Evolutionary conservation across 495 filamentous ascomycete genomes (phyloP), one percentile per base, ranked within the genome.

Genomic region (Chaetomium cochliodes): DNA sequence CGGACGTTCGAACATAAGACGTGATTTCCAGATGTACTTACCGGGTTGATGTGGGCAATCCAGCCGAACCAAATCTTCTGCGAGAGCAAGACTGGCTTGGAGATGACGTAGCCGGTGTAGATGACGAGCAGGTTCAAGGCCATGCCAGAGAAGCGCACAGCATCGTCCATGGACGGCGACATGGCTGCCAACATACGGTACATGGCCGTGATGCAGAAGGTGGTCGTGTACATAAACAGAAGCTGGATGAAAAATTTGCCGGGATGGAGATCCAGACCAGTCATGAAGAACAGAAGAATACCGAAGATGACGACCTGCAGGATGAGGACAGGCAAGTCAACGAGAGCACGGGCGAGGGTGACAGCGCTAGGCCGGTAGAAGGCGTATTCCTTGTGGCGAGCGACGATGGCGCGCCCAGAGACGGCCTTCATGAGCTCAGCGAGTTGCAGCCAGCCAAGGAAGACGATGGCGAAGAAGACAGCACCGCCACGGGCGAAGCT

Each of bases 221-320:
- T 92, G 3, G 89, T 73, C 1, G 81, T 65, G 62, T 91, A 83
- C 22, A 81, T 74, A 33, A 85, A 73, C 3, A 93, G 75, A 5
- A 90, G 72, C 49, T 81, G 85, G 65, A 93, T 96, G 74, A 96
- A 96, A 76, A 96, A 96, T 60, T 93, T 89, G 3, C 88, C 90
- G 6, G 91, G 77, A 1, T 87, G 87, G 28, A 86, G 77, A 30
- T 83, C 77, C 15, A 96, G 84, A 28, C 85, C 83, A 25, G 76
- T 78, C 88, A 92, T 92, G 69, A 89, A 92, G 78, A 92, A 93
- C 22, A 94, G 83, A 44, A 94, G 82, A 28, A 93, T 62, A 61
- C 89, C 81, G 73, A 93, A 96, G 6, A 93, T 72, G 6, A 85
- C 64, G 0, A 91, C 86, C 68, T 93, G 89, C 30, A 87, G 71